Evolutionary conservation across 2,329 filamentous ascomycete species (phyloP), one percentile per base, ranked within the genome.

Genomic region (Lachnellula subtilissima): DNA sequence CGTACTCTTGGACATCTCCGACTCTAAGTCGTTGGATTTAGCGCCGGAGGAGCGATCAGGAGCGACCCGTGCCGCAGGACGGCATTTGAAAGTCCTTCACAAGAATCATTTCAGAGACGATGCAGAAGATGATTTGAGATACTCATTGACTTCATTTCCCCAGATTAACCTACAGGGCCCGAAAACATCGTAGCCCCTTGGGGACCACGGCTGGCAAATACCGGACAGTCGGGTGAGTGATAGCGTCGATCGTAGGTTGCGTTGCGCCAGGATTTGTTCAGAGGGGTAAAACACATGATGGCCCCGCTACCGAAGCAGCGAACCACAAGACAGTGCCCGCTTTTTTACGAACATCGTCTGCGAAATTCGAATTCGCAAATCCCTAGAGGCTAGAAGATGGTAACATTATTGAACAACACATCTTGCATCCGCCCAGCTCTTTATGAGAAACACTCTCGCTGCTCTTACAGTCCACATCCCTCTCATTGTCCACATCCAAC

Each of bases 361-460:
- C 14, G 7, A 14, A 14, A 1, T 6, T 39, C 14, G n/a, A 14
- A 14, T 39, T 6, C 14, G n/a, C n/a, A 5, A n/a, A 52, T 15
- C 46, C 46, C 3, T 11, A 15, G 8, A 42, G 19, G 15, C 17
- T 17, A 35, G 17, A 32, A 19, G 23, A 32, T 7, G 15, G n/a
- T 32, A 23, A 14, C 15, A 36, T 19, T 9, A 46, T 5, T 40
- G 37, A 58, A 64, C 63, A 64, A 58, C 63, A 52, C 63, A 65
- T 60, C 59, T 58, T 60, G 61, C 63, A 62, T 63, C 42, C 25
- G 35, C 48, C 25, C 37, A 55, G 43, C 50, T 43, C 28, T 28
- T 28, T 28, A 28, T 28, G 28, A 28, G 8, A 28, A 9, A 9
- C 28, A 39, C 46, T 47, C 36, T 19, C 14, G 37, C 17, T 35